A percentile compares a stretch with the other conserved stretches of the same genome.
These are phyloP conservation scores for Alternaria novae-zelandiae DNA, from an alignment of 2,329 filamentous ascomycete genomes.

Conservation along the genomic window DNA sequence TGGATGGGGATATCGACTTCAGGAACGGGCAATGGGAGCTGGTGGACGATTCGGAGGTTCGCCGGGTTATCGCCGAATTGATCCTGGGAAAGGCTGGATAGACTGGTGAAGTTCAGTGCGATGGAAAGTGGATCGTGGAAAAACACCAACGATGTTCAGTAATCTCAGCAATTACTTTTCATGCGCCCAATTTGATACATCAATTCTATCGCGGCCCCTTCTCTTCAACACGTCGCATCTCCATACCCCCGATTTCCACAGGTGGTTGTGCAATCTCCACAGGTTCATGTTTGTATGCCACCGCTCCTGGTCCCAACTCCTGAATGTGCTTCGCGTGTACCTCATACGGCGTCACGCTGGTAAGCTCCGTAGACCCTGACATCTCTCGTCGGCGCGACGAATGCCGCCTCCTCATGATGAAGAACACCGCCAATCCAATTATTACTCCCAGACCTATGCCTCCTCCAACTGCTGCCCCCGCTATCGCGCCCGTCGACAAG, in stretches of 20 bases:
- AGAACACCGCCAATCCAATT: background rate
- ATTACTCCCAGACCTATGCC: background rate
- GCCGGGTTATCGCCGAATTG: too few relatives aligned
- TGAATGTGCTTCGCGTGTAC: conserved; percentile 6
- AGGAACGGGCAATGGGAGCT: too few relatives aligned
- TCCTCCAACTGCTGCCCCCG: conserved; percentile 4
- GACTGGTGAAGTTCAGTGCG: too few relatives aligned
- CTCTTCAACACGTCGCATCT: background rate
- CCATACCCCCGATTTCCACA: conserved; percentile 2
- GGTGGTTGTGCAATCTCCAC: conserved; percentile 8
- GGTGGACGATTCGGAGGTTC: too few relatives aligned
- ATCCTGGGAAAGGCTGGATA: too few relatives aligned
- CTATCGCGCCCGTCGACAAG: conserved; percentile 5
- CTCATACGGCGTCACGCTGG: background rate
- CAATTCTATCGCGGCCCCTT: background rate
- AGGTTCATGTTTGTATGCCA: conserved; percentile 3
- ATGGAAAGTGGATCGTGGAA: too few relatives aligned
- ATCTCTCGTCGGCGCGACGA: background rate
- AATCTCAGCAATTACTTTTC: too few relatives aligned
- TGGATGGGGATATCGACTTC: too few relatives aligned
- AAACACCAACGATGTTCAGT: too few relatives aligned
- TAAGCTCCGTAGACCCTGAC: background rate
- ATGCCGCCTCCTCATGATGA: conserved; percentile 1
- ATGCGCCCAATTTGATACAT: too few relatives aligned
- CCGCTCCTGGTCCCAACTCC: conserved; percentile 1